These are phyloP conservation scores for Pichia insulana DNA, from an alignment of 805 yeast species.

Conservation along the genomic window DNA sequence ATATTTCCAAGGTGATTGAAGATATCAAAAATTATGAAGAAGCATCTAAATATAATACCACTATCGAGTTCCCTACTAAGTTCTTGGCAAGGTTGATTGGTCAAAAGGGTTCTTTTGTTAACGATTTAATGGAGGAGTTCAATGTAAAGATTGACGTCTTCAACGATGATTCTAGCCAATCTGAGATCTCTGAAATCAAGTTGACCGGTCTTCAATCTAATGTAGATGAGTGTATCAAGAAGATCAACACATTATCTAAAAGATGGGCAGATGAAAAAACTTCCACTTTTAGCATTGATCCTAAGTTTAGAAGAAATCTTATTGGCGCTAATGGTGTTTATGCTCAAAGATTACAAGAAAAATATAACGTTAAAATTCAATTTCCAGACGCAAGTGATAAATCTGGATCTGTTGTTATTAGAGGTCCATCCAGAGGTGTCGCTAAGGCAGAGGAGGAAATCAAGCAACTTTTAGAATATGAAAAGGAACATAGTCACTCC, in stretches of 20 bases:
- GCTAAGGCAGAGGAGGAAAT: conserved; percentile 76
- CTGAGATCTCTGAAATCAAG: conserved; percentile 39
- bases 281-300: conserved; percentile 59
- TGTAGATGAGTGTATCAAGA: conserved; percentile 60
- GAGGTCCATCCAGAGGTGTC: conserved; percentile 89
- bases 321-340: conserved; percentile 80
- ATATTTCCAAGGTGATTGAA: conserved; percentile 44
- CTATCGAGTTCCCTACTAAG: conserved; percentile 54
- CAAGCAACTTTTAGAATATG: conserved; percentile 74
- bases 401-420: conserved; percentile 58
- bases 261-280: conserved; percentile 78
- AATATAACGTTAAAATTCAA: conserved; percentile 71
- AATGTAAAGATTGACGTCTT: conserved; percentile 67
- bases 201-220: conserved; percentile 74
- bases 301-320: conserved; percentile 67
- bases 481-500: conserved; percentile 73
- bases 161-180: conserved; percentile 39
- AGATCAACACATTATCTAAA: conserved; percentile 51
- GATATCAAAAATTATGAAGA: conserved; percentile 33
- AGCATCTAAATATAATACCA: conserved; percentile 33
- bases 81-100: conserved; percentile 81
- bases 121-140: conserved; percentile 59
- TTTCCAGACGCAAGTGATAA: conserved; percentile 44
- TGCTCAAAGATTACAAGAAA: conserved; percentile 77
- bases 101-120: conserved; percentile 71